Evolutionary conservation across 768 basidiomycete genomes (phyloP).

Genomic region (Psilocybe cubensis): DNA sequence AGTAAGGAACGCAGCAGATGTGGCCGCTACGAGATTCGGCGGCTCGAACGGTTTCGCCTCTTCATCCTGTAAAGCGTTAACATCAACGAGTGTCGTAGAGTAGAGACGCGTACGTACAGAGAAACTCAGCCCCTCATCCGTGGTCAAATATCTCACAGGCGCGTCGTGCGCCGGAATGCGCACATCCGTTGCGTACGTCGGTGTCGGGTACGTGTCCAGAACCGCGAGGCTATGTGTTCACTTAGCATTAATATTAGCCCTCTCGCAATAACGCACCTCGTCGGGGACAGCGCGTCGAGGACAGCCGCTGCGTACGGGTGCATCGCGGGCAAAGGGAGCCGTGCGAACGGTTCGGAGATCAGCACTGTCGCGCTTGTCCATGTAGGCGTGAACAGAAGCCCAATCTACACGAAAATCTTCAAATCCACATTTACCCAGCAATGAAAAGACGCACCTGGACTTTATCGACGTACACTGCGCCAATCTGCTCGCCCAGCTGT

Average conservation of each 20-base stretch:
- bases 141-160: constrained; percentile 57
- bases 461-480: constrained; percentile 46
- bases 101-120: constrained; percentile 21
- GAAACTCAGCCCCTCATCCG: constrained; percentile 17
- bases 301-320: constrained; percentile 48
- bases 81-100: constrained; percentile 11
- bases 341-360: constrained; percentile 53
- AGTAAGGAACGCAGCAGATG: constrained; percentile 57
- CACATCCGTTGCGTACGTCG: constrained; percentile 44
- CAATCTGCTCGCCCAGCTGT: constrained; percentile 54
- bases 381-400: constrained; percentile 49
- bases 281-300: constrained; percentile 47
- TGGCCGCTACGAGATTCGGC: constrained; percentile 60
- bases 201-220: constrained; percentile 55
- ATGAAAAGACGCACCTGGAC: constrained; percentile 39
- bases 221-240: constrained; percentile 43
- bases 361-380: constrained; percentile 53
- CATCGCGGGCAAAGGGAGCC: constrained; percentile 55
- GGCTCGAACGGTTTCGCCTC: constrained; percentile 46
- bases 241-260: neutral
- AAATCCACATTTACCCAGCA: neutral
- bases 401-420: constrained; percentile 41
- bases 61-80: constrained; percentile 28
- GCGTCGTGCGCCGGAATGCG: constrained; percentile 42
- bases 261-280: constrained; percentile 34